Percentiles rank a stretch among this genome's conserved stretches.
Conservation (phyloP, 352 stramenopile species). For the Globisporangium carolinianum region DNA sequence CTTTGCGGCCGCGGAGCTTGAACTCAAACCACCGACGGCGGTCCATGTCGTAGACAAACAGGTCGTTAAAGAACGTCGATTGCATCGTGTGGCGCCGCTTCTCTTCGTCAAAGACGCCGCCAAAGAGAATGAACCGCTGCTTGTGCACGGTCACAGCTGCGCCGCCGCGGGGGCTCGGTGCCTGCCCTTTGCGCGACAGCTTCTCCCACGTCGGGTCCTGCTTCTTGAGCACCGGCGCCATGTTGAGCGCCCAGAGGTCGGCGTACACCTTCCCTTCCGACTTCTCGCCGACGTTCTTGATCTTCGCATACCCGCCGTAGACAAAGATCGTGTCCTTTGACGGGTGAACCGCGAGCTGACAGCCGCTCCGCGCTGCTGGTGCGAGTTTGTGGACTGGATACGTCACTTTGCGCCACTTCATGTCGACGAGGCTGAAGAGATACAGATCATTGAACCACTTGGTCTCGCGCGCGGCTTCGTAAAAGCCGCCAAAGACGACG, state of each 20-base stretch:
- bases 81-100: constrained; percentile 73
- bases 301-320: constrained; percentile 94
- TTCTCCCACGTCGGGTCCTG: constrained; percentile 93
- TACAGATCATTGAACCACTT: constrained; percentile 97
- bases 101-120: constrained; percentile 93
- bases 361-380: constrained; percentile 70
- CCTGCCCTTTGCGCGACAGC: constrained; percentile 83
- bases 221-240: constrained; percentile 86
- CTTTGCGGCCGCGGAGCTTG: constrained; percentile 83
- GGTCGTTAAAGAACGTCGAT: constrained; percentile 95
- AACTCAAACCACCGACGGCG: constrained; percentile 93
- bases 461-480: constrained; percentile 88
- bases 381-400: constrained; percentile 59
- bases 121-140: constrained; percentile 95
- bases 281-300: constrained; percentile 89
- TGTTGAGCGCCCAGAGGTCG: constrained; percentile 93
- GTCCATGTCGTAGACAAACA: constrained; percentile 97
- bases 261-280: constrained; percentile 93
- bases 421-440: constrained; percentile 84
- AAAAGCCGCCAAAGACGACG: constrained; percentile 97
- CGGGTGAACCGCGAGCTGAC: constrained; percentile 72
- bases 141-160: constrained; percentile 89
- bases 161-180: constrained; percentile 72
- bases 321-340: constrained; percentile 90
- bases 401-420: constrained; percentile 84